These are phyloP conservation scores for Periconia digitata DNA, from an alignment of 2,329 filamentous ascomycete genomes.

Conservation along the genomic window DNA sequence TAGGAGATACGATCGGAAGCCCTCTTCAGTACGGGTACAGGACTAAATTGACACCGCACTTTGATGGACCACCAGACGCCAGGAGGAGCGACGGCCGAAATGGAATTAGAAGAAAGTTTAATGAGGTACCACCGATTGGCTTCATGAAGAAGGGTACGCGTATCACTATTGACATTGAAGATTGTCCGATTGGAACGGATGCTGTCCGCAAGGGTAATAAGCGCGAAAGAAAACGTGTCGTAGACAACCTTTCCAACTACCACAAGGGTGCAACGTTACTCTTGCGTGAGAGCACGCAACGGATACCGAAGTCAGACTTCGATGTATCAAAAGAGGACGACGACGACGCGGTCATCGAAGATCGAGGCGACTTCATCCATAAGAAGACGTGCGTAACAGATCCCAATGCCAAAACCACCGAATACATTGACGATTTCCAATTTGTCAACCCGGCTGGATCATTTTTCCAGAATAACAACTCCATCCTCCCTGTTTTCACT, in stretches of 20 bases:
- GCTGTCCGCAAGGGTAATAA: constrained; percentile 79
- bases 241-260: constrained; percentile 69
- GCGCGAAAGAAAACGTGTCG: constrained; percentile 75
- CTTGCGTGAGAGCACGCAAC: constrained; percentile 79
- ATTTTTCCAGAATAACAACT: constrained; percentile 99
- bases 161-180: constrained; percentile 88
- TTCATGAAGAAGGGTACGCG: constrained; percentile 86
- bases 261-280: constrained; percentile 83
- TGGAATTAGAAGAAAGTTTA: constrained; percentile 59
- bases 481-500: constrained; percentile 85
- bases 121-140: constrained; percentile 75
- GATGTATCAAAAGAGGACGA: constrained; percentile 19
- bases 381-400: constrained; percentile 89
- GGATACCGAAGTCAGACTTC: constrained; percentile 55
- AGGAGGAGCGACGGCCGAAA: constrained; percentile 50
- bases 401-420: constrained; percentile 76
- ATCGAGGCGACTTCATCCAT: constrained; percentile 66
- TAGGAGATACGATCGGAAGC: constrained; percentile 84
- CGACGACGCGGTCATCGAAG: constrained; percentile 52
- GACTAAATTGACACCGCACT: constrained; percentile 96
- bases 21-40: constrained; percentile 91
- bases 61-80: constrained; percentile 70
- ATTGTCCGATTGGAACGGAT: constrained; percentile 92
- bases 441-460: constrained; percentile 91
- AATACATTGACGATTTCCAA: constrained; percentile 81